phyloP scores from a whole-genome alignment of 768 basidiomycete genomes.

The Podaxis rugospora region DNA sequence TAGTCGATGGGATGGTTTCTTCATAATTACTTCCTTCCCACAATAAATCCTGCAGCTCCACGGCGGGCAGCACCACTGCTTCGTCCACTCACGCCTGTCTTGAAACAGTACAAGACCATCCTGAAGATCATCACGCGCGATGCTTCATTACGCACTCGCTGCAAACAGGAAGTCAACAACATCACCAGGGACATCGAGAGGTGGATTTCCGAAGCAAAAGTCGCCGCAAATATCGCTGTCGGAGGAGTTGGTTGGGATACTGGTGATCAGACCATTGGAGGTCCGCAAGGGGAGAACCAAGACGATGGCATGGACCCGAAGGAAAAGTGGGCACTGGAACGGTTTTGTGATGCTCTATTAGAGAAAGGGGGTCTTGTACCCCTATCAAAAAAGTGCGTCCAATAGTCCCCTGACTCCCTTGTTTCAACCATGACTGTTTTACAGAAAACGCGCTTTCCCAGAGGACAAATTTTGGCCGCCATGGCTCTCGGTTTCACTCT shows the following conservation, averaged over 20 bases:
- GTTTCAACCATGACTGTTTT: slow-evolving; percentile 23
- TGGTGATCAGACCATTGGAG: slow-evolving; percentile 18
- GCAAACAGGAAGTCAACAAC: slow-evolving; percentile 45
- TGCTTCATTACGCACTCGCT: slow-evolving; percentile 47
- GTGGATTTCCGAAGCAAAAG: slow-evolving; percentile 73
- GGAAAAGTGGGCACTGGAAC: slow-evolving; percentile 66
- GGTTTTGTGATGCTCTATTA: slow-evolving; percentile 60
- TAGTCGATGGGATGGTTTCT: slow-evolving; percentile 84
- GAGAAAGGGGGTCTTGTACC: slow-evolving; percentile 79
- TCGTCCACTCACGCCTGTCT: slow-evolving; percentile 58
- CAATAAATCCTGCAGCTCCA: slow-evolving; percentile 47
- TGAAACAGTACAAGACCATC: slow-evolving; percentile 71
- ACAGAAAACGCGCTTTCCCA: slow-evolving; percentile 53
- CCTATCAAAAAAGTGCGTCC: slow-evolving; percentile 70
- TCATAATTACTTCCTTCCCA: slow-evolving; percentile 80
- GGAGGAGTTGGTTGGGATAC: slow-evolving; percentile 47
- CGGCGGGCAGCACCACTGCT: slow-evolving; percentile 29
- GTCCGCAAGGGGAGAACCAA: background rate
- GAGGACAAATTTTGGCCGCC: slow-evolving; percentile 45
- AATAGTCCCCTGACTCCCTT: slow-evolving; percentile 25
- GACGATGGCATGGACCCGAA: slow-evolving; percentile 35
- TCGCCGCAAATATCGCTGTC: slow-evolving; percentile 49
- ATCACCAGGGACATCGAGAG: slow-evolving; percentile 64
- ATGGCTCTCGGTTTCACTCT: slow-evolving; percentile 48
- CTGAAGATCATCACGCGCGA: slow-evolving; percentile 63